These are phyloP conservation scores for Corchorus olitorius DNA, from an alignment of 345 rosid genomes.

Conservation along the genomic window DNA sequence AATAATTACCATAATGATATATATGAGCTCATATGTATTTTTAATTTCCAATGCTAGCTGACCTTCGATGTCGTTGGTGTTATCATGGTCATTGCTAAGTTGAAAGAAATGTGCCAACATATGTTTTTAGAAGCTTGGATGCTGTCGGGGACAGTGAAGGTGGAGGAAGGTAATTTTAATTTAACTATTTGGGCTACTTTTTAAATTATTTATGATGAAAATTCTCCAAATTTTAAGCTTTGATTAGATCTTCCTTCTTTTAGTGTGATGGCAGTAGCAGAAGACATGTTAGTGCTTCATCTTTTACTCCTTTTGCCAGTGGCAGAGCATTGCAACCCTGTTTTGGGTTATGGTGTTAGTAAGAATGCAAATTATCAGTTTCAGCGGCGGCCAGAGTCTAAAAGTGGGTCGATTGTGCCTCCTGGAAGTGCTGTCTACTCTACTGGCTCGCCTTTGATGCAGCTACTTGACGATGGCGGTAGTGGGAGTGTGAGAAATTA, in stretches of 20 bases:
- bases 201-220: background rate
- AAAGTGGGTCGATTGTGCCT: conserved; percentile 78
- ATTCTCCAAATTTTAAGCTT: background rate
- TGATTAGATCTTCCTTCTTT: too few relatives aligned
- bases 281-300: conserved; percentile 52
- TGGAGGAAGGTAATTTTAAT: conserved; percentile 76
- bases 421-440: conserved; percentile 57
- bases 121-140: conserved; percentile 64
- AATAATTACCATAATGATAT: too few relatives aligned
- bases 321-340: conserved; percentile 83
- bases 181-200: background rate
- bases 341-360: conserved; percentile 45
- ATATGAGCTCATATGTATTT: too few relatives aligned
- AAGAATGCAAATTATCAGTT: conserved; percentile 34
- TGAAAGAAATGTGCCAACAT: conserved; percentile 67
- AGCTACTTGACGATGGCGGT: conserved; percentile 44
- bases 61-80: too few relatives aligned
- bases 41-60: too few relatives aligned
- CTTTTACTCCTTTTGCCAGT: conserved; percentile 76
- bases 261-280: conserved; percentile 28
- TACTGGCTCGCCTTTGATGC: conserved; percentile 44
- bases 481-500: conserved; percentile 44
- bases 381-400: conserved; percentile 74
- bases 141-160: conserved; percentile 71
- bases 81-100: background rate